These are phyloP conservation scores for Boletus sp. DNA, from an alignment of 768 basidiomycete genomes.

Conservation along the genomic window DNA sequence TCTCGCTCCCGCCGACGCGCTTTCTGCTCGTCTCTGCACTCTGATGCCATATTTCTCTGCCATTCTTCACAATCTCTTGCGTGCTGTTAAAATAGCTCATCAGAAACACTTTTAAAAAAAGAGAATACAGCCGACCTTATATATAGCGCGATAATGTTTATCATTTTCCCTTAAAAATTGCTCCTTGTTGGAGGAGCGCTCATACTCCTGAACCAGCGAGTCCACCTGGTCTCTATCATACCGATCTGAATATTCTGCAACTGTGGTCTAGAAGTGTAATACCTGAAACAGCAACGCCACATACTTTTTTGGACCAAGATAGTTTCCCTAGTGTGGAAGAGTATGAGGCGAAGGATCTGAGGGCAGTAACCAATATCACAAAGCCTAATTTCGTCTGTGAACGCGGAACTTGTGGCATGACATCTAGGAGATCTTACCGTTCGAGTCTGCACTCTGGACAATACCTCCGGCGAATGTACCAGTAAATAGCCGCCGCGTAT, in stretches of 20 bases:
- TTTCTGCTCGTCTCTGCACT: neutral
- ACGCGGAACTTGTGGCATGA: too few species aligned
- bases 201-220: neutral
- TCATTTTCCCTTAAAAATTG: neutral
- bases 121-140: neutral
- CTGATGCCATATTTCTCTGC: neutral
- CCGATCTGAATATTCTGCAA: neutral
- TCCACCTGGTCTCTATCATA: neutral
- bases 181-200: neutral
- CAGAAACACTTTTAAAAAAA: too few species aligned
- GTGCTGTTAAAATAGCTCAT: neutral
- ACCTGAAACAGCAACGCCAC: neutral
- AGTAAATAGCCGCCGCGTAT: neutral
- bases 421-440: neutral
- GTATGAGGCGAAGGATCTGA: neutral
- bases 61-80: neutral
- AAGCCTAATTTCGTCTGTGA: neutral
- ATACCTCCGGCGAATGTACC: neutral
- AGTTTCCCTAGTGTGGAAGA: neutral
- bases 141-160: neutral
- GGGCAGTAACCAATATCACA: too few species aligned
- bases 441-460: neutral
- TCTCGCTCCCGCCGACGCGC: neutral
- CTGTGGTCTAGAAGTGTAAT: neutral
- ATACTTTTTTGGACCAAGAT: neutral